Evolutionary conservation across 2,329 filamentous ascomycete genomes (phyloP), one percentile per base, ranked within the genome.

Genomic region (Pseudogymnoascus sp.): DNA sequence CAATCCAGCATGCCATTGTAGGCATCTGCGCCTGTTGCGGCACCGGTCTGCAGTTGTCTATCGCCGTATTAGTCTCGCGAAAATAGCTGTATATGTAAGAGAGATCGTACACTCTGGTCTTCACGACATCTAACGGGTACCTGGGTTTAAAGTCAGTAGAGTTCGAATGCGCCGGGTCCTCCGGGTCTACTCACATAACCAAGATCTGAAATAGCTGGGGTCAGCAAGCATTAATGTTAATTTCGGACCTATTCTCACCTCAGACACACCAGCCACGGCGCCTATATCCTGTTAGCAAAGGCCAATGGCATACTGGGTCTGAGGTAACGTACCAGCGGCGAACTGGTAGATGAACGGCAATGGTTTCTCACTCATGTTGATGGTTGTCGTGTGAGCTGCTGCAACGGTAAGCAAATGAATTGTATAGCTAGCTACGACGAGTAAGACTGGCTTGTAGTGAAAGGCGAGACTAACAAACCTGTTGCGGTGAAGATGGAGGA

Each of bases 1-100:
- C 93, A 97, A 78, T 99, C 94, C 64, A 97, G 73, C 92, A 97
- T 99, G 82, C 94, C 91, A 79, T 85, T 96, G 83, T 99, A 97
- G 69, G 83, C 80, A 71, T 97, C 94, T 67, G 87, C 87, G 64
- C 91, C 90, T 21, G 81, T 79, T 45, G 81, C 84, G 68, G 80
- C 82, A 71, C 87, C 88, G 61, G 88, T 89, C 79, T 97, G 92
- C 62, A 97, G 82, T 78, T 97, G 92, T 75, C 90, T 96, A 71
- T 65, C 58, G 15, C 33, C 52, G 61, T 61, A 58, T 70, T 62
- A 36, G 33, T 45, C 9, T 40, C 15, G 9, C 48, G 1, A 33
- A 5, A 29, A 10, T 40, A 27, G 9, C 35, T 31, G 7, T 18
- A 61, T 55, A 55, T 55, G 18, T 1, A 18, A 12, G n/a, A 25